Conservation (phyloP, 2,329 filamentous ascomycete genomes). For the Aureobasidium sp. region DNA sequence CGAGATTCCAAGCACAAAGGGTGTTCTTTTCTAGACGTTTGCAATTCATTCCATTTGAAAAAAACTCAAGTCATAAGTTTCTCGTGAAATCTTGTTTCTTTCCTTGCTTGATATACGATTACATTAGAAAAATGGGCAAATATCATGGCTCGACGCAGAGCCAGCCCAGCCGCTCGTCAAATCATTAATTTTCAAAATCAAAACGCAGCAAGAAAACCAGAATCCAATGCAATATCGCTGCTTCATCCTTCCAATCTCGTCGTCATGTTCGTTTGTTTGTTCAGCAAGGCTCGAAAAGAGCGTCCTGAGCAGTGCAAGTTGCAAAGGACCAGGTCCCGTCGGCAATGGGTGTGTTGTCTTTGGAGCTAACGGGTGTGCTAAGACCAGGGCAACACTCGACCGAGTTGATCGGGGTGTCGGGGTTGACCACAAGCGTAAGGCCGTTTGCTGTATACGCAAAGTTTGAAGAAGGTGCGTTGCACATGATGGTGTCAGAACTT, state of each 20-base stretch:
- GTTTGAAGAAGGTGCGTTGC: neutral
- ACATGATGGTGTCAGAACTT: neutral
- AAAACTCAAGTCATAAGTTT: neutral
- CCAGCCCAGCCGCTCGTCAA: neutral
- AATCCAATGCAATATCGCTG: neutral
- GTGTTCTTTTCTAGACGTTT: slow-evolving; percentile 55
- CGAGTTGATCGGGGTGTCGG: neutral
- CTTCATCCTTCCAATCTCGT: neutral
- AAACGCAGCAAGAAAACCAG: neutral
- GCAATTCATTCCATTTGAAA: neutral
- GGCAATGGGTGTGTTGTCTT: neutral
- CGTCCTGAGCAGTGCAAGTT: neutral
- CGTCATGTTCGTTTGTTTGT: neutral
- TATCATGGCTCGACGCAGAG: neutral
- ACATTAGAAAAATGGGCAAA: neutral
- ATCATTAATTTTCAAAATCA: neutral
- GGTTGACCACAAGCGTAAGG: neutral
- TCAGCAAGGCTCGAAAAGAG: neutral
- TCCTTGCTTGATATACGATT: neutral
- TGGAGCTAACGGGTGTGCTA: neutral
- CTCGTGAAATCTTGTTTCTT: neutral
- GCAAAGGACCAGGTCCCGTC: neutral
- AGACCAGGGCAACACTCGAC: neutral
- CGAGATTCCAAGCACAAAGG: slow-evolving; percentile 94
- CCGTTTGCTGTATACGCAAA: neutral